Evolutionary conservation across 192 early-diverging fungal species (phyloP).

Genomic region (Backusella tuberculispora): DNA sequence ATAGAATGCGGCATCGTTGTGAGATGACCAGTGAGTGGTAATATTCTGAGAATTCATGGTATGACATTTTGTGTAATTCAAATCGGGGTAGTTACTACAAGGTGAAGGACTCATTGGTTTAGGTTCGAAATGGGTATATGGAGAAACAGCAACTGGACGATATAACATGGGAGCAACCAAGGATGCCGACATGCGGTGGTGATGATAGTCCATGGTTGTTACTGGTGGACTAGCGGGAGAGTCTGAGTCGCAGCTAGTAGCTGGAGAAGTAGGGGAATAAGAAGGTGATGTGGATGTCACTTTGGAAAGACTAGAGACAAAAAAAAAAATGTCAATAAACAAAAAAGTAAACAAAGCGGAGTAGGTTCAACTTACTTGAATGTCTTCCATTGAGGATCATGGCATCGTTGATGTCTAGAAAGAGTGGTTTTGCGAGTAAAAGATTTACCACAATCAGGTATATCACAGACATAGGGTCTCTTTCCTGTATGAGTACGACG

Average conservation of each 20-base stretch:
- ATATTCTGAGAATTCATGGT: slow-evolving; percentile 1
- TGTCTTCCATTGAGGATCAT: slow-evolving; percentile 52
- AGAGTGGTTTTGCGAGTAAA: slow-evolving; percentile 72
- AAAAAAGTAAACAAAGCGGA: not conserved
- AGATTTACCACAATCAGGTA: slow-evolving; percentile 70
- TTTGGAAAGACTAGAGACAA: slow-evolving; percentile 6
- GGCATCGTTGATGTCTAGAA: slow-evolving; percentile 63
- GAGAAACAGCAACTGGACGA: slow-evolving; percentile 37
- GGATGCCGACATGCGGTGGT: slow-evolving; percentile 28
- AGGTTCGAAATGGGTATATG: slow-evolving; percentile 40
- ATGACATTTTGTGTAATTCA: slow-evolving; percentile 12
- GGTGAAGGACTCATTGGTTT: slow-evolving; percentile 18
- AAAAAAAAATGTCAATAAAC: slow-evolving; percentile 6
- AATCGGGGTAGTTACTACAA: not conserved
- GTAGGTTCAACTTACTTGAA: slow-evolving; percentile 37
- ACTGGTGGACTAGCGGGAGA: slow-evolving; percentile 34
- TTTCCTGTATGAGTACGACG: slow-evolving; percentile 78
- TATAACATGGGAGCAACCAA: slow-evolving; percentile 39
- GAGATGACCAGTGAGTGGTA: not conserved
- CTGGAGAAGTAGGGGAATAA: slow-evolving; percentile 27
- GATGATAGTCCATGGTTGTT: slow-evolving; percentile 23
- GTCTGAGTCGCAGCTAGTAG: slow-evolving; percentile 45
- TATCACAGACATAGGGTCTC: slow-evolving; percentile 70
- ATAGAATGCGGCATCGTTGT: slow-evolving; percentile 34
- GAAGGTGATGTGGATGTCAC: slow-evolving; percentile 3